Evolutionary conservation across 768 basidiomycete genomes (phyloP), one percentile per base, ranked within the genome.

Genomic region (Auricularia heimuer): DNA sequence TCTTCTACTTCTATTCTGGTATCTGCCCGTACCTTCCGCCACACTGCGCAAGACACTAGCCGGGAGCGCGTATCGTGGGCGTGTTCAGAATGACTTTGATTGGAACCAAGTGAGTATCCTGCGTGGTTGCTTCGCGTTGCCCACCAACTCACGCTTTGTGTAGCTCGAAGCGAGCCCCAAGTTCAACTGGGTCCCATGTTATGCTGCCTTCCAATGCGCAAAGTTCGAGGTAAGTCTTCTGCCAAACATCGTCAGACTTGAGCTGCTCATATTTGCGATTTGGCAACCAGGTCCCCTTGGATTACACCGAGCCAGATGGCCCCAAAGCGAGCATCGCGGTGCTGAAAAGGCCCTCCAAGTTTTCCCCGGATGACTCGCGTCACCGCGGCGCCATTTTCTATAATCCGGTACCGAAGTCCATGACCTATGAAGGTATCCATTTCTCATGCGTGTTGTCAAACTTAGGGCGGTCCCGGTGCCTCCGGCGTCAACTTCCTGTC

Each of bases 301-400:
- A 82, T 65, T 78, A 83, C 62, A 77, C 76, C 1, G 72, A 78
- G 4, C 77, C 79, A 3, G 47, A 70, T 16, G 77, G 76, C 12
- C 72, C 67, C 16, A 72, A 73, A 62, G 80, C 77, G 1, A 69
- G 70, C 37, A 79, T 82, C 33, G 82, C 81, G 0, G 64, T 82
- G 10, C 73, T 76, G 16, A 76, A 79, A n/a, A 71, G 76, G 34
- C 78, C 78, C 2, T 75, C 81, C 11, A 65, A 73, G 2, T 64
- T 78, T 24, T 44, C 67, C 1, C 68, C 72, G 61, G 0, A 66
- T 56, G 14, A 73, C 75, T 64, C 69, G 3, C 67, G 71, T 3
- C 81, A 82, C 66, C 76, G 75, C 29, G 81, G 81, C 0, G 80
- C 80, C 1, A 71, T 82, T 10, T 68, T 82, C 3, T 73, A 79